These are phyloP conservation scores for Psilocybe cubensis DNA, from an alignment of 768 basidiomycete species.

Conservation along the genomic window DNA sequence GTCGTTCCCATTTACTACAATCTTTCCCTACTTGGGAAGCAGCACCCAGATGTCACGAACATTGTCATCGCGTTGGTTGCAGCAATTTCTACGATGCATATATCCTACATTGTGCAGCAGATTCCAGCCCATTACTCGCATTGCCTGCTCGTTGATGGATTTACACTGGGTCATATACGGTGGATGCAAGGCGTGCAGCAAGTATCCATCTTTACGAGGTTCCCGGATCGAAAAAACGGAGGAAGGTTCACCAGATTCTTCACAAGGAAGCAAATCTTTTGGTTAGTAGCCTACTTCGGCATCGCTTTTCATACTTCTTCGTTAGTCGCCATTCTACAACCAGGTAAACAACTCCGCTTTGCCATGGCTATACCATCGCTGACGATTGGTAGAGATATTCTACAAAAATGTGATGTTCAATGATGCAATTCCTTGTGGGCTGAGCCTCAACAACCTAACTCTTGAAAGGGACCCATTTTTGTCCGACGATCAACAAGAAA, in stretches of 20 bases:
- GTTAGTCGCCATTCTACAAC: conserved; percentile 12
- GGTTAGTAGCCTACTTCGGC: conserved; percentile 1
- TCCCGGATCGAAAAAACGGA: background rate
- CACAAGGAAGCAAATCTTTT: background rate
- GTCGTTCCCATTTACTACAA: conserved; percentile 1
- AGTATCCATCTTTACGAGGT: conserved; percentile 5
- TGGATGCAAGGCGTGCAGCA: conserved; percentile 9
- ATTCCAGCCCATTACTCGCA: conserved; percentile 3
- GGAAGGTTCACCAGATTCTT: background rate
- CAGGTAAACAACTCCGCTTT: background rate
- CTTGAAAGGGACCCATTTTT: background rate
- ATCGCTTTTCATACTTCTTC: conserved; percentile 7
- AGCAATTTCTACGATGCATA: conserved; percentile 6
- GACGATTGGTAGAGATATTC: background rate
- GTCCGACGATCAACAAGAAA: background rate
- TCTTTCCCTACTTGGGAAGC: background rate
- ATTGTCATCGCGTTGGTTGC: conserved; percentile 3
- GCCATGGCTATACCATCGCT: background rate
- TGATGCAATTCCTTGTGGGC: conserved; percentile 2
- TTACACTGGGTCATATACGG: background rate
- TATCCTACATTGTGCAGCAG: conserved; percentile 3
- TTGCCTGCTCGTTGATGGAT: background rate
- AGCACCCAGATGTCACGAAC: background rate
- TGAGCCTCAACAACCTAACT: background rate
- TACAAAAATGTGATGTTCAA: background rate